Evolutionary conservation across 2,329 filamentous ascomycete species (phyloP).

Genomic region (Beauveria scarabaeidicola): DNA sequence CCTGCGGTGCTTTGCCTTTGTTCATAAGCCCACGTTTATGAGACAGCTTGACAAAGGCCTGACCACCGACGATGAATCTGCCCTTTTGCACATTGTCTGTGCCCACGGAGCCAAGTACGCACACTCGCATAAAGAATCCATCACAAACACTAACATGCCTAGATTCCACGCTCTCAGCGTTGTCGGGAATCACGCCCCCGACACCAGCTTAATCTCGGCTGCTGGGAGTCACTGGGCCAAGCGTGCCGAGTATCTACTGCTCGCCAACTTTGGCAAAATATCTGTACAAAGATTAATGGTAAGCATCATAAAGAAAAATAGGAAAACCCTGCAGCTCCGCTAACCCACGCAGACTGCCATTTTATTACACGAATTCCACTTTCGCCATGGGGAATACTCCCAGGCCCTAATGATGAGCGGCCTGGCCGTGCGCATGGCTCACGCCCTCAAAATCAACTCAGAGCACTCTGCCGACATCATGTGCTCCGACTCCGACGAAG

Average conservation of each 20-base stretch:
- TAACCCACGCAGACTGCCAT: slow-evolving; percentile 24
- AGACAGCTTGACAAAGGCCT: slow-evolving; percentile 29
- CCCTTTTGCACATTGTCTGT: slow-evolving; percentile 29
- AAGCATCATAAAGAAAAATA: neutral
- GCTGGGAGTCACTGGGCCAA: slow-evolving; percentile 32
- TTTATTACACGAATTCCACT: slow-evolving; percentile 32
- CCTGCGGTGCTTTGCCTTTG: slow-evolving; percentile 32
- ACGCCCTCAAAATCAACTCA: slow-evolving; percentile 31
- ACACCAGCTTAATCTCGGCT: slow-evolving; percentile 22
- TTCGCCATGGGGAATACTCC: slow-evolving; percentile 30
- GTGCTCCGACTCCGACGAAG: slow-evolving; percentile 24
- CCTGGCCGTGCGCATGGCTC: slow-evolving; percentile 33
- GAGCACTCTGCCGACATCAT: slow-evolving; percentile 30
- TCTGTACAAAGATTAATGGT: slow-evolving; percentile 32
- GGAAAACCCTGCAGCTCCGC: neutral
- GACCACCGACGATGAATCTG: slow-evolving; percentile 27
- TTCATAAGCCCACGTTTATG: slow-evolving; percentile 32
- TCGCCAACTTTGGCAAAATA: slow-evolving; percentile 31
- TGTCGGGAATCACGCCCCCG: slow-evolving; percentile 22
- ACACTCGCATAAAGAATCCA: neutral
- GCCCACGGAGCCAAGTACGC: slow-evolving; percentile 31
- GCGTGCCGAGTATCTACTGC: slow-evolving; percentile 26
- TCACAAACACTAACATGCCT: slow-evolving; percentile 6
- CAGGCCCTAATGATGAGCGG: slow-evolving; percentile 33
- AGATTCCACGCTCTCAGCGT: slow-evolving; percentile 28